Evolutionary conservation across 2,329 filamentous ascomycete species (phyloP).

Genomic region (Pseudocercospora ulei): DNA sequence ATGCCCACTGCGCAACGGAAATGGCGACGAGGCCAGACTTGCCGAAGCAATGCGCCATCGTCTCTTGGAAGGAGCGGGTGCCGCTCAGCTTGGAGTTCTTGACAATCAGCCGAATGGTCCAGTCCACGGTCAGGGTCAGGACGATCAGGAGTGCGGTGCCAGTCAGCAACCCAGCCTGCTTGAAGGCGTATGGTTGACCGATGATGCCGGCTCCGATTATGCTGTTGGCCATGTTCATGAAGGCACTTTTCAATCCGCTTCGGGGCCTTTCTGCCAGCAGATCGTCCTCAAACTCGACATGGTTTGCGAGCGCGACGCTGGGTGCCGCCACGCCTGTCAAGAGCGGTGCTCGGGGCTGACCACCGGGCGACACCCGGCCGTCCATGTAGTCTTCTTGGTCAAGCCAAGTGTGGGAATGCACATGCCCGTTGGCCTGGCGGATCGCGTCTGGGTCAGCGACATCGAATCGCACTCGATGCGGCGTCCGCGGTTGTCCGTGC

Average conservation of each 20-base stretch:
- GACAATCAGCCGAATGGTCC: slow-evolving; percentile 95
- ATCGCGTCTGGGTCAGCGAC: slow-evolving; percentile 34
- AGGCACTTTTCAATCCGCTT: slow-evolving; percentile 74
- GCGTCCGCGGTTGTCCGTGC: slow-evolving; percentile 51
- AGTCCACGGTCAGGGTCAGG: slow-evolving; percentile 81
- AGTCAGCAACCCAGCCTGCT: slow-evolving; percentile 75
- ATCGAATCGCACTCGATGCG: slow-evolving; percentile 67
- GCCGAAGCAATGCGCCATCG: slow-evolving; percentile 91
- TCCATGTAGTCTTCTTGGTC: slow-evolving; percentile 55
- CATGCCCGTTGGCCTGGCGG: slow-evolving; percentile 22
- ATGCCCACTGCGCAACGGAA: slow-evolving; percentile 86
- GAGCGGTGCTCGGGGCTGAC: slow-evolving; percentile 54
- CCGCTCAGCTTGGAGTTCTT: slow-evolving; percentile 96
- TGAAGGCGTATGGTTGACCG: slow-evolving; percentile 87
- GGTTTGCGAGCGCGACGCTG: slow-evolving; percentile 60
- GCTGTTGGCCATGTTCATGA: slow-evolving; percentile 99
- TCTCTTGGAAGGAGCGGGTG: slow-evolving; percentile 87
- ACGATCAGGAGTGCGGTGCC: slow-evolving; percentile 67
- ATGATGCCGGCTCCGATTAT: slow-evolving; percentile 74
- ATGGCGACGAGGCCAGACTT: slow-evolving; percentile 81
- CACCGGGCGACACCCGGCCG: slow-evolving; percentile 33
- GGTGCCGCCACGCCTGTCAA: slow-evolving; percentile 77
- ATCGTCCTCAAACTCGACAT: slow-evolving; percentile 45
- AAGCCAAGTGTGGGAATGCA: slow-evolving; percentile 37
- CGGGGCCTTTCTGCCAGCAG: slow-evolving; percentile 61